A percentile compares a stretch with the other conserved stretches of the same genome.
These are phyloP conservation scores for Hordeum vulgare DNA, from an alignment of 176 grass and related monocot genomes.

Conservation along the genomic window DNA sequence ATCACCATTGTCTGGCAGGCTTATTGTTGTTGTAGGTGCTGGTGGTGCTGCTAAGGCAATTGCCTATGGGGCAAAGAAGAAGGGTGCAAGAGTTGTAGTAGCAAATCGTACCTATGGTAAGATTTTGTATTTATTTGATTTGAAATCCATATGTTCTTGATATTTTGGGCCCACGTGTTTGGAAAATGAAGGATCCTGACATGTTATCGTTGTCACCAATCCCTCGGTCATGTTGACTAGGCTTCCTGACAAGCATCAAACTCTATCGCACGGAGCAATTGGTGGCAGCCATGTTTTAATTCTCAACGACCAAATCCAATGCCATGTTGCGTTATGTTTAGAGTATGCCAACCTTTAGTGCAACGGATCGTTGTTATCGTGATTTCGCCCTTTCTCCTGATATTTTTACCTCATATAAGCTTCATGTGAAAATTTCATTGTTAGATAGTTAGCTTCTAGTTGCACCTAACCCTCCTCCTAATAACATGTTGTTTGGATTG, in stretches of 20 bases:
- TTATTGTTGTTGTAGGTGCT: constrained; percentile 88
- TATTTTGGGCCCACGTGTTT: not conserved
- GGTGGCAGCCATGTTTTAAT: not conserved
- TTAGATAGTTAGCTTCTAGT: too few relatives aligned
- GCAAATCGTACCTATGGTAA: constrained; percentile 98
- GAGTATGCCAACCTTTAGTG: too few relatives aligned
- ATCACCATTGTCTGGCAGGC: constrained; percentile 79
- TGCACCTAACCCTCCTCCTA: too few relatives aligned
- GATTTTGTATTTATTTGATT: not conserved
- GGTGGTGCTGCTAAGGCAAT: constrained; percentile 94
- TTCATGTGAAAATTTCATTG: not conserved
- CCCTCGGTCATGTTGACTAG: not conserved
- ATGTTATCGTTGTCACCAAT: not conserved
- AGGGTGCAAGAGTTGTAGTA: constrained; percentile 86
- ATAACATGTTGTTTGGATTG: too few relatives aligned
- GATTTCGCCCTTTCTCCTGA: not conserved
- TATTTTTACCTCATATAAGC: not conserved
- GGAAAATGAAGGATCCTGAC: not conserved
- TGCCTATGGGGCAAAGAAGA: constrained; percentile 88
- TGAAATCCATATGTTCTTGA: not conserved
- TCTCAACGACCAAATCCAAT: not conserved
- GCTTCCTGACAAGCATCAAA: not conserved
- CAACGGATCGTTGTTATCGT: not conserved
- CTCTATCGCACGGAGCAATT: not conserved
- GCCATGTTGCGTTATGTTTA: not conserved